Evolutionary conservation across 2,329 filamentous ascomycete species (phyloP), one percentile per base, ranked within the genome.

Genomic region (Fusarium devonianum): DNA sequence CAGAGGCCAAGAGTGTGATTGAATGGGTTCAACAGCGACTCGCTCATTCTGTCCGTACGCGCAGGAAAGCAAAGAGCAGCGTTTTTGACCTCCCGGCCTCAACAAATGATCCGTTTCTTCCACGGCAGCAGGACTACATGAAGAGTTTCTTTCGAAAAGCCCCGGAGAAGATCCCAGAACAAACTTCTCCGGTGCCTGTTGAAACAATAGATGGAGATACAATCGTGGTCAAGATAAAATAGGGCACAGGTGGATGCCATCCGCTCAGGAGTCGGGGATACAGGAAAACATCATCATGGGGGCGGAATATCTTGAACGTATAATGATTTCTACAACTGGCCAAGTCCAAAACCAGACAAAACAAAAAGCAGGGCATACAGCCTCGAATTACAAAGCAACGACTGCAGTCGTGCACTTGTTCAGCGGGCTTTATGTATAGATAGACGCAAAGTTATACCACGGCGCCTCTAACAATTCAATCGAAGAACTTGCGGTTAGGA

Each of bases 401-500:
- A 64, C 53, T 58, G 56, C 48, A 41, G 22, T 50, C 50, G 41
- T 60, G 56, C 51, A 56, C 44, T 59, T 40, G 58, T 51, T 46
- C 39, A 46, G 36, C 32, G 38, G 46, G 44, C 41, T 36, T 34
- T 26, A 56, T 45, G 49, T 55, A 49, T 53, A 46, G 41, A 43
- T 40, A 52, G 36, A 39, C 39, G 45, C 49, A 40, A 25, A 39
- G 46, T 39, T 48, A 44, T 38, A 45, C 29, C 16, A 37, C 10
- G 18, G 28, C 22, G n/a, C n/a, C n/a, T n/a, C n/a, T n/a, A n/a
- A n/a, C n/a, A 19, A 38, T 59, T 78, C 87, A 99, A 71, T 97
- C 92, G 69, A 85, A 89, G 84, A 97, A 99, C 77, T 88, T 96
- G 73, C 94, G 87, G 83, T 97, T 97, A 66, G 86, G 81, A 79